Evolutionary conservation across 495 filamentous ascomycete species (phyloP).

Genomic region (Chaetomium tenue): DNA sequence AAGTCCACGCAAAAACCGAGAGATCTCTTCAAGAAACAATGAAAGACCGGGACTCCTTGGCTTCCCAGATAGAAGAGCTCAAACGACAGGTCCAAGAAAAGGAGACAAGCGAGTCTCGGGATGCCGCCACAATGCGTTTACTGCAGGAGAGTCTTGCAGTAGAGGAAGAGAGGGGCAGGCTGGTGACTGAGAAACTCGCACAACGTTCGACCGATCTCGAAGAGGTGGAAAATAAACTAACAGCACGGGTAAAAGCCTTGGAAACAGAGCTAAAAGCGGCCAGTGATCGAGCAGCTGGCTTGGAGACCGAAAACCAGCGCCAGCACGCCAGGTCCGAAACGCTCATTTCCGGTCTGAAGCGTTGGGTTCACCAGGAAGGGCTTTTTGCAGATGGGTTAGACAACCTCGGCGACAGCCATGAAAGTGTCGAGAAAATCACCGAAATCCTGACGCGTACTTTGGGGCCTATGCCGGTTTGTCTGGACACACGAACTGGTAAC

Average conservation of each 20-base stretch:
- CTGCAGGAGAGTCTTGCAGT: constrained; percentile 16
- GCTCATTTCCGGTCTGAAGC: constrained; percentile 13
- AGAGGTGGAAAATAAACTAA: background rate
- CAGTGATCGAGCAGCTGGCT: constrained; percentile 7
- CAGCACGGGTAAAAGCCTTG: background rate
- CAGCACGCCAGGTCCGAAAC: constrained; percentile 8
- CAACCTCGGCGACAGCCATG: constrained; percentile 5
- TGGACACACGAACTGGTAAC: background rate
- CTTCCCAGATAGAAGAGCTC: constrained; percentile 1
- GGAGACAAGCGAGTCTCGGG: constrained; percentile 17
- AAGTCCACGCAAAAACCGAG: constrained; percentile 8
- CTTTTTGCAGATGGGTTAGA: background rate
- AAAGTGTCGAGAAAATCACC: constrained; percentile 6
- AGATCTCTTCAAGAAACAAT: constrained; percentile 11
- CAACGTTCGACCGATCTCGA: background rate
- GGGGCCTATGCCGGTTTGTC: background rate
- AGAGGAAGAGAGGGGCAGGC: constrained; percentile 13
- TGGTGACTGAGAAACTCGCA: constrained; percentile 9
- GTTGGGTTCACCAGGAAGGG: constrained; percentile 20
- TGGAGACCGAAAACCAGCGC: constrained; percentile 11
- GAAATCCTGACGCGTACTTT: background rate
- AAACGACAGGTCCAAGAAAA: constrained; percentile 15
- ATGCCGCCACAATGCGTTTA: constrained; percentile 19
- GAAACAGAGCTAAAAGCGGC: constrained; percentile 16
- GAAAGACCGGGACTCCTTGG: constrained; percentile 14